phyloP scores from a whole-genome alignment of 2,329 filamentous ascomycete species.

The Huntiella abstrusa region DNA sequence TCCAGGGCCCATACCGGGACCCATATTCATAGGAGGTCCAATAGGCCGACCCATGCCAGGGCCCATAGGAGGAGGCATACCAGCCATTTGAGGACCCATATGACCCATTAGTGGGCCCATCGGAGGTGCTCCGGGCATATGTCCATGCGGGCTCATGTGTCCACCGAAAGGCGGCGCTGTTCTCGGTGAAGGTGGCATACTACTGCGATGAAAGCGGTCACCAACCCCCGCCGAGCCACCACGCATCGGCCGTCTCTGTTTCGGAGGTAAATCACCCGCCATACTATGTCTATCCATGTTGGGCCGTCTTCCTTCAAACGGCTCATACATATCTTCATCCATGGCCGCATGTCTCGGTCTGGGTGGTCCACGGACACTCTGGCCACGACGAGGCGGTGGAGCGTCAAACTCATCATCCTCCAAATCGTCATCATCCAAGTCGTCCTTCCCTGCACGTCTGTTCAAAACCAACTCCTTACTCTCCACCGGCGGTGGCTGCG shows the following conservation, averaged over 20 bases:
- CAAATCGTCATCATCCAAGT: conserved; percentile 9
- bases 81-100: background rate
- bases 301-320: background rate
- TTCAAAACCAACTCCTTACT: conserved; percentile 8
- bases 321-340: conserved; percentile 10
- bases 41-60: conserved; percentile 3
- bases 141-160: conserved; percentile 2
- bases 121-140: conserved; percentile 3
- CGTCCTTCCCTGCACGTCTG: conserved; percentile 1
- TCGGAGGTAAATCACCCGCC: conserved; percentile 7
- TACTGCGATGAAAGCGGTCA: conserved; percentile 7
- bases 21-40: background rate
- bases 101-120: conserved; percentile 6
- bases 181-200: conserved; percentile 9
- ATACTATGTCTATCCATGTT: conserved; percentile 8
- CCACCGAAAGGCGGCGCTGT: conserved; percentile 8
- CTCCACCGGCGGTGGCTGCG: background rate
- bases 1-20: background rate
- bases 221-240: conserved; percentile 2
- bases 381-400: background rate
- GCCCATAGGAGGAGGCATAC: conserved; percentile 1
- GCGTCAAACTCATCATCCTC: conserved; percentile 1
- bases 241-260: conserved; percentile 7
- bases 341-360: background rate
- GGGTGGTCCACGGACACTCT: background rate